Evolutionary conservation across 768 basidiomycete genomes (phyloP).

Genomic region (Mycena sanguinolenta): DNA sequence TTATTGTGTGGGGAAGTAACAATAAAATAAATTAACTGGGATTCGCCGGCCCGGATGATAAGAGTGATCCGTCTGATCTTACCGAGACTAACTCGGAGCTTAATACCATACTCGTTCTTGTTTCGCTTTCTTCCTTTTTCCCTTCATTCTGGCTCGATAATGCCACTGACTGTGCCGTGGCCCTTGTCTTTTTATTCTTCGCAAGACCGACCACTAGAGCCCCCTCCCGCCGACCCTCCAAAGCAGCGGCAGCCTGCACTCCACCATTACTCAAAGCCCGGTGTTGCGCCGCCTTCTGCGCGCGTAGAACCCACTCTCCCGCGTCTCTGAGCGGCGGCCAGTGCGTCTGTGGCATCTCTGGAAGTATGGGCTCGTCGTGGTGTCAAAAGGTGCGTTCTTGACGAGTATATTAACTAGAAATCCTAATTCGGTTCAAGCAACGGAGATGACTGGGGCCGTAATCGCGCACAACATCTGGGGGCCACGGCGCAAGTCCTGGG

Average conservation of each 20-base stretch:
- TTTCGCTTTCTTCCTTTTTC: conserved; percentile 12
- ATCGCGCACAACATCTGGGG: conserved; percentile 87
- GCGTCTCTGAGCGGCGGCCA: conserved; percentile 66
- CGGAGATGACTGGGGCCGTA: conserved; percentile 73
- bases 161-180: conserved; percentile 25
- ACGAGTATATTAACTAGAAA: background rate
- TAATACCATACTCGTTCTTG: background rate
- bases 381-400: conserved; percentile 68
- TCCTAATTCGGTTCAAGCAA: conserved; percentile 44
- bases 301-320: conserved; percentile 79
- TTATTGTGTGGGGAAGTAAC: too few species aligned
- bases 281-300: conserved; percentile 79
- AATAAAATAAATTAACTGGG: background rate
- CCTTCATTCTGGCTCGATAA: background rate
- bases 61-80: too few species aligned
- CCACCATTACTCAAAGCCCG: conserved; percentile 75
- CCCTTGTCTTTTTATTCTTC: conserved; percentile 30
- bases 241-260: conserved; percentile 50
- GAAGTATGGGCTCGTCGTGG: conserved; percentile 77
- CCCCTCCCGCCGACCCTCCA: background rate
- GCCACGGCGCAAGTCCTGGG: conserved; percentile 92
- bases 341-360: conserved; percentile 78
- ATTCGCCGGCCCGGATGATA: background rate
- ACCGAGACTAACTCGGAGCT: background rate
- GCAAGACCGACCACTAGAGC: conserved; percentile 34